Percentiles rank a stretch among this genome's conserved stretches.
phyloP scores from a whole-genome alignment of 192 early-diverging fungal genomes.

The Coemansia sp. region DNA sequence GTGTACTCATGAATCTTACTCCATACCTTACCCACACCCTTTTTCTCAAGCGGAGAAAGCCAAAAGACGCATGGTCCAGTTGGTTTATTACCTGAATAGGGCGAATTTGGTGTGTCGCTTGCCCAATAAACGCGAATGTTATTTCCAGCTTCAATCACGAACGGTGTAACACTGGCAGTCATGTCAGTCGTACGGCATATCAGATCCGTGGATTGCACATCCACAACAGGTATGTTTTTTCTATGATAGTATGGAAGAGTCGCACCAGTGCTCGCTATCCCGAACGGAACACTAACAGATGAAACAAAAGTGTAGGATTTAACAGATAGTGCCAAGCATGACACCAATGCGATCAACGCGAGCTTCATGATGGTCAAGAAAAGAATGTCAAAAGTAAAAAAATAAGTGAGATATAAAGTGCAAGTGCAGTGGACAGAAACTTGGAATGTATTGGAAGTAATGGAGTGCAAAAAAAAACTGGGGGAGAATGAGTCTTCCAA shows the following conservation, averaged over 20 bases:
- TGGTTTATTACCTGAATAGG: background rate
- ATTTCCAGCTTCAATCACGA: background rate
- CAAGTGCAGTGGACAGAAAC: background rate
- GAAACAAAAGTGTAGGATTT: background rate
- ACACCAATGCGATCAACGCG: background rate
- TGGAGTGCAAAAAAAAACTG: background rate
- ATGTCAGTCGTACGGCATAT: background rate
- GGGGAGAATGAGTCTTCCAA: background rate
- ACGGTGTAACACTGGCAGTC: background rate
- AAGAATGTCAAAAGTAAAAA: background rate
- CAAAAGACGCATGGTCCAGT: background rate
- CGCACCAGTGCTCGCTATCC: background rate
- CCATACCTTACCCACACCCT: background rate
- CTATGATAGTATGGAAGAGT: background rate
- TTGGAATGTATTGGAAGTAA: background rate
- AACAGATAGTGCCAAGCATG: background rate
- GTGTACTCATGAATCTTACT: background rate
- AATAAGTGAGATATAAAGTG: background rate
- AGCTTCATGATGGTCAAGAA: background rate
- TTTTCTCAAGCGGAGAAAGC: background rate
- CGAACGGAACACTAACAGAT: background rate
- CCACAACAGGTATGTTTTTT: background rate
- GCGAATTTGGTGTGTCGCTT: background rate
- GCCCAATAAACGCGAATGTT: background rate
- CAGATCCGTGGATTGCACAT: background rate